These are phyloP conservation scores for Eucalyptus cladocalyx DNA, from an alignment of 345 rosid genomes.

Conservation along the genomic window DNA sequence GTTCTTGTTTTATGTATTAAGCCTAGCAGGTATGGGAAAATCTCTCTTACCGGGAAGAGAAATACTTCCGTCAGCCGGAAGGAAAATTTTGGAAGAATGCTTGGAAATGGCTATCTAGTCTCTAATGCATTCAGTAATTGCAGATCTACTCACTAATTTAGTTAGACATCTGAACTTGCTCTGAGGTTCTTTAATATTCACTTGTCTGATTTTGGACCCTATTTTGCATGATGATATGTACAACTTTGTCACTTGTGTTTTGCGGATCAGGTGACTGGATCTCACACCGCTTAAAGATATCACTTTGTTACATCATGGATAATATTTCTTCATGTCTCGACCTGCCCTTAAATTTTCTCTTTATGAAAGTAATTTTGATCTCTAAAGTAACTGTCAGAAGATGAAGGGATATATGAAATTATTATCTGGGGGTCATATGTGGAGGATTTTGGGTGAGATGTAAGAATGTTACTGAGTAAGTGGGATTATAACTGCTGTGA, in stretches of 20 bases:
- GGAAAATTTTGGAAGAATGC: background rate
- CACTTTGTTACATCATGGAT: background rate
- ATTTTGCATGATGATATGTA: background rate
- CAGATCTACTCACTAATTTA: background rate
- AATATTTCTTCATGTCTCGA: background rate
- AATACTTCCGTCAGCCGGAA: background rate
- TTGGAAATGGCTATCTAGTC: background rate
- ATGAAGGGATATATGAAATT: background rate
- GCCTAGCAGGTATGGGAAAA: background rate
- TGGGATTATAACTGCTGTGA: background rate
- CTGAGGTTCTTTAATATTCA: background rate
- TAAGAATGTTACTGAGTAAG: background rate
- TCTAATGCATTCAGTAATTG: background rate
- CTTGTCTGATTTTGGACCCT: background rate
- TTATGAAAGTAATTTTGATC: background rate
- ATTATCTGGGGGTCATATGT: background rate
- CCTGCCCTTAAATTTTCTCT: background rate
- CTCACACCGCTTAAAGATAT: background rate
- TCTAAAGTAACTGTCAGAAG: background rate
- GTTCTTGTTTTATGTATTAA: background rate
- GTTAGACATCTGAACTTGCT: background rate
- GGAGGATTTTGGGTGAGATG: background rate
- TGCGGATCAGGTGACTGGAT: background rate
- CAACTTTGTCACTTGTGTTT: background rate
- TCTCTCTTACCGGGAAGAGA: background rate